Percentiles rank a stretch among this genome's conserved stretches.
These are phyloP conservation scores for Protomyces macrosporus DNA, from an alignment of 1,139 yeast species.

Conservation along the genomic window DNA sequence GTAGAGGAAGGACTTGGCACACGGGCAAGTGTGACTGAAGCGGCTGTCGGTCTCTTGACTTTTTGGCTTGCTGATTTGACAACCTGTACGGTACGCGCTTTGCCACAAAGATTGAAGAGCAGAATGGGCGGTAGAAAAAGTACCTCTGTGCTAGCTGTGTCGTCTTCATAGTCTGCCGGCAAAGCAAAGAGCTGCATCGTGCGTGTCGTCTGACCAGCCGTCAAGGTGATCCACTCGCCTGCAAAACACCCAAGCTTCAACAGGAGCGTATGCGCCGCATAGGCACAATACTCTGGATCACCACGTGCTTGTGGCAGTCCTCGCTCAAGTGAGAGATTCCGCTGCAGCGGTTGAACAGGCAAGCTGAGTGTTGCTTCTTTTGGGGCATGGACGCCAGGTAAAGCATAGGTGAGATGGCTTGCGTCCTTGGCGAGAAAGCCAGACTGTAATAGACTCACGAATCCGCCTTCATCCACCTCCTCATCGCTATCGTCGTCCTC, in stretches of 20 bases:
- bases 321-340: not conserved
- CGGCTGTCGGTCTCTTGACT: slow-evolving; percentile 21
- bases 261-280: slow-evolving; percentile 5
- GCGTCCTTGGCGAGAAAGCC: not conserved
- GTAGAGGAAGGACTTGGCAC: slow-evolving; percentile 67
- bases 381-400: not conserved
- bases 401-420: not conserved
- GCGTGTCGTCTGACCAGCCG: not conserved
- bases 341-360: not conserved
- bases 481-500: not conserved
- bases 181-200: not conserved
- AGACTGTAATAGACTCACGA: slow-evolving; percentile 3
- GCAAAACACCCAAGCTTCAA: slow-evolving; percentile 14
- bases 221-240: not conserved
- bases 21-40: slow-evolving; percentile 56
- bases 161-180: slow-evolving; percentile 2
- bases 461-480: slow-evolving; percentile 1
- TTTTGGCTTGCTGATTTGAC: slow-evolving; percentile 21
- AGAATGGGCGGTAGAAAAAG: slow-evolving; percentile 63
- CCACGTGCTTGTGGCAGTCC: not conserved
- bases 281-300: slow-evolving; percentile 1
- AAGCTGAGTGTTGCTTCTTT: not conserved
- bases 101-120: slow-evolving; percentile 47
- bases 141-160: slow-evolving; percentile 33
- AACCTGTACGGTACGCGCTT: slow-evolving; percentile 37